These are phyloP conservation scores for Acorus gramineus DNA, from an alignment of 106 monocot genomes.

Conservation along the genomic window DNA sequence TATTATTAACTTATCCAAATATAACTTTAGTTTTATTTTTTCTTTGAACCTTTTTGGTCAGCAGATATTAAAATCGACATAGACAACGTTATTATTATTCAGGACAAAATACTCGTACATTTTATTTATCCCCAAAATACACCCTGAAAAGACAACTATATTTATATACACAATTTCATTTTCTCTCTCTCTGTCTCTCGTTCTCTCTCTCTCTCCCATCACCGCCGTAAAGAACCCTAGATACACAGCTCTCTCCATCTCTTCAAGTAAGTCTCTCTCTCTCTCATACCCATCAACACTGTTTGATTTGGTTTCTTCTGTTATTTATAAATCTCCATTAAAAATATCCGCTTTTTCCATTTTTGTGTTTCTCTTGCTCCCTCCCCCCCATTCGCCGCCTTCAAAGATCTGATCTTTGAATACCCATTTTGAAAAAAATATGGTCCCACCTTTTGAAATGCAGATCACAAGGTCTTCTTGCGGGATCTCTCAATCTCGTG, in stretches of 20 bases:
- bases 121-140: no score
- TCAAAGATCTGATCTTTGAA: no score
- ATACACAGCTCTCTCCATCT: slow-evolving; percentile 10
- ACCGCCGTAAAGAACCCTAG: slow-evolving; percentile 39
- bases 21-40: no score
- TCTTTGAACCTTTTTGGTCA: no score
- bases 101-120: no score
- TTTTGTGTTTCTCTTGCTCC: background rate
- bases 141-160: no score
- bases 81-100: no score
- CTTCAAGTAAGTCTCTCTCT: slow-evolving; percentile 16
- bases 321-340: background rate
- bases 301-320: background rate
- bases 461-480: background rate
- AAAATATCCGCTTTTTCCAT: background rate
- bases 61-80: no score
- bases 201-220: slow-evolving; percentile 4
- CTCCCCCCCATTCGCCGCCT: no score
- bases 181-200: slow-evolving; percentile 6
- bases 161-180: no score
- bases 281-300: background rate
- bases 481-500: background rate
- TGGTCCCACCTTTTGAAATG: background rate
- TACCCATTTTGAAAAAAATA: no score
- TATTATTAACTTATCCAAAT: no score